These are phyloP conservation scores for Nepenthes alata DNA, from an alignment of 179 eudicot genomes.

Conservation along the genomic window DNA sequence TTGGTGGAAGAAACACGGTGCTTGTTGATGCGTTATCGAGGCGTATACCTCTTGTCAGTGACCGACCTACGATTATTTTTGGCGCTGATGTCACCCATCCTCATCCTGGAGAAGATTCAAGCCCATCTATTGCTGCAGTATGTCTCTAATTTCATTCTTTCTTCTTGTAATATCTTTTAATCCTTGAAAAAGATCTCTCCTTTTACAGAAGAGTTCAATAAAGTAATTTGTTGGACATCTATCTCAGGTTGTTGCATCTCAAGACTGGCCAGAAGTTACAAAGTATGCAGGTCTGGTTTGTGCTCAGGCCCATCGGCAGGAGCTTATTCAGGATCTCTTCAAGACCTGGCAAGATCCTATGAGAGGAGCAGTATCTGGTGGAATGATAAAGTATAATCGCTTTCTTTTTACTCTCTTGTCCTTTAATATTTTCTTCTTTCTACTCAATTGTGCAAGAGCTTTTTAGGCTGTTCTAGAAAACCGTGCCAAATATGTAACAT, in stretches of 20 bases:
- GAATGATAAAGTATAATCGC: slow-evolving; percentile 68
- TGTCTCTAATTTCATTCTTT: slow-evolving; percentile 2
- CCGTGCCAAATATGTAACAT: too few species aligned
- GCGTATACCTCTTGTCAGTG: slow-evolving; percentile 75
- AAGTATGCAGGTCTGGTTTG: slow-evolving; percentile 83
- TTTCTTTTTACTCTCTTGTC: not conserved
- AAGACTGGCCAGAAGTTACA: slow-evolving; percentile 93
- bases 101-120: slow-evolving; percentile 88
- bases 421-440: not conserved
- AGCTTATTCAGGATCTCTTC: slow-evolving; percentile 72
- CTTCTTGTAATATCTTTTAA: not conserved
- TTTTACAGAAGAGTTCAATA: not conserved
- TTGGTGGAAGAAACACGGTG: slow-evolving; percentile 88
- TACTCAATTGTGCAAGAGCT: not conserved
- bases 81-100: slow-evolving; percentile 99
- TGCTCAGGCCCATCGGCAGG: slow-evolving; percentile 91
- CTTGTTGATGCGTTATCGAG: slow-evolving; percentile 71
- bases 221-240: not conserved
- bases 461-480: not conserved
- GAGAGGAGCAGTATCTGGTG: slow-evolving; percentile 53
- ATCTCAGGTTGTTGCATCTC: slow-evolving; percentile 83
- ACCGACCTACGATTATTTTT: slow-evolving; percentile 69
- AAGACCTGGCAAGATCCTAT: slow-evolving; percentile 70
- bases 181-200: not conserved
- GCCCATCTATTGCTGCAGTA: slow-evolving; percentile 94